Evolutionary conservation across 1,139 yeast species (phyloP).

Genomic region (Geotrichum reessii): DNA sequence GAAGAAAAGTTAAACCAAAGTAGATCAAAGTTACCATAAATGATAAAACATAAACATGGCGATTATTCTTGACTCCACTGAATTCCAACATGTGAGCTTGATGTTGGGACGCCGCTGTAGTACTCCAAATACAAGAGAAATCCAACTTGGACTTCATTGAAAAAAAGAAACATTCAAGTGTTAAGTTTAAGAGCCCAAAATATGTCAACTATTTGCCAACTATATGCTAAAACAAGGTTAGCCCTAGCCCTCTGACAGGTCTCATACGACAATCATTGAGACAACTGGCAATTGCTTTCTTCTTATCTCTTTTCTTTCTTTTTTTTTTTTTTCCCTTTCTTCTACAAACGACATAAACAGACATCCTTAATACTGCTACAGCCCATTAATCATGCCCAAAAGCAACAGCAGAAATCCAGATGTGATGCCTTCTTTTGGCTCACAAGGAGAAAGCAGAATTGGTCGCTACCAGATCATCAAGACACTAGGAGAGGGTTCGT

Average conservation of each 20-base stretch:
- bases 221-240: neutral
- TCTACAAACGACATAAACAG: neutral
- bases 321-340: neutral
- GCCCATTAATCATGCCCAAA: neutral
- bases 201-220: neutral
- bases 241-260: neutral
- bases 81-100: neutral
- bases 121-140: neutral
- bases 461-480: conserved; percentile 93
- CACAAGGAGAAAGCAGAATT: conserved; percentile 42
- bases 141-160: neutral
- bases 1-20: neutral
- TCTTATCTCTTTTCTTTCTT: neutral
- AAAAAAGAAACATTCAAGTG: too few relatives aligned
- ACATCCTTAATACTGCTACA: neutral
- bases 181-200: neutral
- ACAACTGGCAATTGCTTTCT: neutral
- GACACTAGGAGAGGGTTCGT: conserved; percentile 95
- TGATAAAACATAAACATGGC: neutral
- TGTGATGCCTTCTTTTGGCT: conserved; percentile 26
- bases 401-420: conserved; percentile 17
- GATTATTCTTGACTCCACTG: neutral
- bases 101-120: neutral
- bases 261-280: neutral
- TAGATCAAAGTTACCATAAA: neutral